Percentiles rank a stretch among this genome's conserved stretches.
Conservation (phyloP, 495 filamentous ascomycete genomes). For the Annulohypoxylon bovei region DNA sequence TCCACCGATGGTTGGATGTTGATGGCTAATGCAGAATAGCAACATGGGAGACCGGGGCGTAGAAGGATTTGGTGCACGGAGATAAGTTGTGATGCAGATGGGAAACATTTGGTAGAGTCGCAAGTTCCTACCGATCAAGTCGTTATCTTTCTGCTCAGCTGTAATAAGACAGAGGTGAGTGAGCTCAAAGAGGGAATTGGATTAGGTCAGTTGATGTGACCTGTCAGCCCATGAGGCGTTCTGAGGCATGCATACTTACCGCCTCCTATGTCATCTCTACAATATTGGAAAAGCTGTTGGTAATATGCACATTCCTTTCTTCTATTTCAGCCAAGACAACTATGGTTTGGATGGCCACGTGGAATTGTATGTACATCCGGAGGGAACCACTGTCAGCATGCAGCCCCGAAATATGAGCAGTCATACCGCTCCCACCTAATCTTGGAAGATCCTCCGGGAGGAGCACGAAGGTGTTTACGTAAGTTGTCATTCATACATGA, state of each 20-base stretch:
- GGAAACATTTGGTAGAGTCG: neutral
- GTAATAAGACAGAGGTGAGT: neutral
- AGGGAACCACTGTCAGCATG: conserved; percentile 1
- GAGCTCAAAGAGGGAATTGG: neutral
- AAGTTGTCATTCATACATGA: conserved; percentile 7
- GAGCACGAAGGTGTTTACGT: conserved; percentile 19
- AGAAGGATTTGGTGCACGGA: neutral
- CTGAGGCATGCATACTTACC: too few species aligned
- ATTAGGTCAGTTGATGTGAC: neutral
- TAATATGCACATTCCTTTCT: neutral
- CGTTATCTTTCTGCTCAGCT: neutral
- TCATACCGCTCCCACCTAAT: neutral
- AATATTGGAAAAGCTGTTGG: neutral
- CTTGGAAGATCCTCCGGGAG: conserved; percentile 10
- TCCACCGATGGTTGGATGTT: neutral
- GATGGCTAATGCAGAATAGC: too few species aligned
- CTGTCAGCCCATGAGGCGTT: neutral
- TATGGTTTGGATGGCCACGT: neutral
- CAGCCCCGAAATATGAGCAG: neutral
- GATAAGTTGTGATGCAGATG: neutral
- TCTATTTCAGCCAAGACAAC: neutral
- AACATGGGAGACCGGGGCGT: neutral
- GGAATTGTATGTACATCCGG: neutral
- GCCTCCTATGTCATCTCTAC: neutral
- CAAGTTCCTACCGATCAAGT: neutral